Base-by-base conservation (phyloP, 441 rosid species). In the Populus hybrid region DNA sequence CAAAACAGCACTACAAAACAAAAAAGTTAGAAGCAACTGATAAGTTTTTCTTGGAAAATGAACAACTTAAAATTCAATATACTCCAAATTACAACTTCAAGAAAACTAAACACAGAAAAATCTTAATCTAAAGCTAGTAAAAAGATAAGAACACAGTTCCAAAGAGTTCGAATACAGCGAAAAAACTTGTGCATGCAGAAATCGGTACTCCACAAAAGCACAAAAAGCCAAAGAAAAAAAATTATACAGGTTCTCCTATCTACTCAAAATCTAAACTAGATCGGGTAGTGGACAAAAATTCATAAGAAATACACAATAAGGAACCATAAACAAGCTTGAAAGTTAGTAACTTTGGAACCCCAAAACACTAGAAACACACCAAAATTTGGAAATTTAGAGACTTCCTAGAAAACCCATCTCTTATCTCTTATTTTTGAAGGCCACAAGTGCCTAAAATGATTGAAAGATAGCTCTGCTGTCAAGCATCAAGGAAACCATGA, bases 401-500 rank as follows among this genome's bases (percentile, higher is more conserved):
- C 21, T 59, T 72, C 81, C 72, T 72, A 23, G 76, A 75, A 81
- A 84, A 75, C 82, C 84, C 87, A 77, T 80, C 76, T 79, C 78
- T 76, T 73, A 79, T 74, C 81, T 81, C 83, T 65, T 73, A 67
- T 77, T 77, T 71, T 38, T 68, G 80, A 84, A 77, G 78, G 67
- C 70, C 77, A 54, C 34, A 69, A 79, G 79, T 65, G 85, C n/a
- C 28, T 75, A 75, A 76, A 83, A 88, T 87, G 88, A 87, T 85
- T 81, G 85, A 81, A 70, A 54, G 77, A 77, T 70, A 85, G 86
- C 82, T 80, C 77, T 36, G 78, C 79, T 86, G 93, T 82, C 79
- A 75, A 85, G 93, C 89, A 88, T 85, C 85, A 81, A 86, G 92
- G 93, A 89, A 89, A 86, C 92, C 89, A 81, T 79, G 72, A 83